Evolutionary conservation across 768 basidiomycete genomes (phyloP).

Genomic region (Pilatotrama ljubarskyi): DNA sequence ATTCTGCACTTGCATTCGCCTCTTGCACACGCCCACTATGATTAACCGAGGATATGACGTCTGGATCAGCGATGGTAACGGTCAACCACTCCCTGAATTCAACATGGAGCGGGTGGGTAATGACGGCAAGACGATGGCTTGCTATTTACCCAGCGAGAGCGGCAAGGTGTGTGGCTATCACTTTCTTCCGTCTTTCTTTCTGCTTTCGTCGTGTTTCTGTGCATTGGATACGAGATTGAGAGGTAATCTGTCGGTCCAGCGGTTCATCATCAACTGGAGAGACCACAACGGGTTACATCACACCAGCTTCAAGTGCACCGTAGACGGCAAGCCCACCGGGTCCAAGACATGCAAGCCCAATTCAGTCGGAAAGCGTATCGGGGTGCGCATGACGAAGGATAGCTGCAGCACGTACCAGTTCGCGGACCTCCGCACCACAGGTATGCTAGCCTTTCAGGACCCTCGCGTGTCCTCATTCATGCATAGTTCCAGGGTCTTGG

Average conservation of each 20-base stretch:
- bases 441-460: background rate
- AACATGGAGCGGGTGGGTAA: background rate
- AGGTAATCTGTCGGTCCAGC: background rate
- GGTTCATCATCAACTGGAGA: background rate
- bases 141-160: conserved; percentile 18
- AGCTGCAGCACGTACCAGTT: conserved; percentile 7
- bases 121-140: conserved; percentile 6
- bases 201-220: too few species aligned
- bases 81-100: conserved; percentile 4
- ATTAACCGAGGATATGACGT: conserved; percentile 3
- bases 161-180: conserved; percentile 8
- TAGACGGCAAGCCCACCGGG: background rate
- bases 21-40: background rate
- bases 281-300: background rate
- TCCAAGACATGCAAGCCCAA: background rate
- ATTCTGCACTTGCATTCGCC: background rate
- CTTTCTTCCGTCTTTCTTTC: background rate
- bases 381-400: background rate
- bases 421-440: conserved; percentile 6
- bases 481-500: background rate
- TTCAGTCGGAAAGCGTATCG: background rate
- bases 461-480: background rate
- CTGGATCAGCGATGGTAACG: conserved; percentile 4
- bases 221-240: too few species aligned
- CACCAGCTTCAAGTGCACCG: background rate